These are phyloP conservation scores for Ambrosiella beaveri DNA, from an alignment of 2,329 filamentous ascomycete species.

Conservation along the genomic window DNA sequence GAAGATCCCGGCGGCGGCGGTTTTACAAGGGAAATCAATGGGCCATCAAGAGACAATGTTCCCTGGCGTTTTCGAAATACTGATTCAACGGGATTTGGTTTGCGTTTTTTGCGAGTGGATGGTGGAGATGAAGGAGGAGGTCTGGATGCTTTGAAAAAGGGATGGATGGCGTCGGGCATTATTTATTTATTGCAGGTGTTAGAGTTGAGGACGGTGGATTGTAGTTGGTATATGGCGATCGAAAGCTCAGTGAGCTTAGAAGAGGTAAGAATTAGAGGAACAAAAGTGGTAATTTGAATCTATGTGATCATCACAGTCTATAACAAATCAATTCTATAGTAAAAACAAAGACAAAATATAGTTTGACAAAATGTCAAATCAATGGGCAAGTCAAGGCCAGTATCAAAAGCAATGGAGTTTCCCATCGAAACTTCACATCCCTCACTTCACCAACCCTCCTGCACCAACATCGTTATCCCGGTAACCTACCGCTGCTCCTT, in stretches of 20 bases:
- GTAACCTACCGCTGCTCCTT: not conserved
- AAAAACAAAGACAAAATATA: not conserved
- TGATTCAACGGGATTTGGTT: not conserved
- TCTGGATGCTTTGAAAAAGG: constrained; percentile 10
- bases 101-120: constrained; percentile 10
- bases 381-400: not conserved
- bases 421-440: not conserved
- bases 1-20: not conserved
- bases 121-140: not conserved
- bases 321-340: not conserved
- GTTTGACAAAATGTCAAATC: not conserved
- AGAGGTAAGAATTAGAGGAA: too few relatives aligned
- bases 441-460: not conserved
- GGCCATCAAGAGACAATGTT: constrained; percentile 1
- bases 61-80: not conserved
- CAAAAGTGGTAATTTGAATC: too few relatives aligned
- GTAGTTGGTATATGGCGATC: not conserved
- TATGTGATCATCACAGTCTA: not conserved
- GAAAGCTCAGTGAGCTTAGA: too few relatives aligned
- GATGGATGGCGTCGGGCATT: constrained; percentile 5
- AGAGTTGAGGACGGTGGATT: not conserved
- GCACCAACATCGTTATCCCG: not conserved
- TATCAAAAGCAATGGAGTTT: not conserved
- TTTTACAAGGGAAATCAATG: constrained; percentile 10
- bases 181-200: not conserved